Evolutionary conservation across 257 asterid genomes (phyloP).

Genomic region (Nicotiana noctiflora): DNA sequence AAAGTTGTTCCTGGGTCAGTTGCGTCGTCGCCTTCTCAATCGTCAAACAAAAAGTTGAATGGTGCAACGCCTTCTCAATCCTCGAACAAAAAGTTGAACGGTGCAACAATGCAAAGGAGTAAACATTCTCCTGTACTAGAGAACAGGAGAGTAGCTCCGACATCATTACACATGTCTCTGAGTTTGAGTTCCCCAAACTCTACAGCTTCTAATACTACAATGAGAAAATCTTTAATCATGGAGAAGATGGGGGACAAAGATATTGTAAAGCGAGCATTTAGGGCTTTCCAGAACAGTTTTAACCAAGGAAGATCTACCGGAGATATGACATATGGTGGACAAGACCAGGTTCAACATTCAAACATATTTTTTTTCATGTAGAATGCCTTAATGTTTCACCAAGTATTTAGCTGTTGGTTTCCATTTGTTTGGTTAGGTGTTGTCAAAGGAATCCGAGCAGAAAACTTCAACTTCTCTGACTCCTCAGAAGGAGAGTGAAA

Average conservation of each 20-base stretch:
- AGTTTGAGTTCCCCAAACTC: constrained; percentile 54
- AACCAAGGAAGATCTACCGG: constrained; percentile 29
- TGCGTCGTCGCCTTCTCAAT: neutral
- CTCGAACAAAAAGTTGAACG: neutral
- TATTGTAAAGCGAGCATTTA: constrained; percentile 80
- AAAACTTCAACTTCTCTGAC: constrained; percentile 35
- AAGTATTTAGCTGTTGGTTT: neutral
- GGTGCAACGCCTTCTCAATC: neutral
- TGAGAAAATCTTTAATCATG: constrained; percentile 80
- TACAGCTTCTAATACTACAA: constrained; percentile 28
- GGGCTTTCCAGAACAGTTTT: constrained; percentile 60
- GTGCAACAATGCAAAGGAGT: constrained; percentile 27
- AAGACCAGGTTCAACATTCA: constrained; percentile 34
- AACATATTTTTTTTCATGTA: neutral
- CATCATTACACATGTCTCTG: constrained; percentile 81
- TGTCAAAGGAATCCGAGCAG: constrained; percentile 31
- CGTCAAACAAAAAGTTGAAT: constrained; percentile 3
- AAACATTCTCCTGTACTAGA: constrained; percentile 26
- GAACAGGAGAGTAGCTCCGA: constrained; percentile 42
- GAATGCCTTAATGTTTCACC: neutral
- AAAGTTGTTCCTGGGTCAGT: constrained; percentile 28
- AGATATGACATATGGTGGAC: constrained; percentile 32
- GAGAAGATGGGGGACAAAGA: constrained; percentile 98
- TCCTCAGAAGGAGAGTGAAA: constrained; percentile 44
- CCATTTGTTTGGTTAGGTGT: constrained; percentile 29